Evolutionary conservation across 1,139 yeast species (phyloP), one percentile per base, ranked within the genome.

Genomic region (Scheffersomyces segobiensis): DNA sequence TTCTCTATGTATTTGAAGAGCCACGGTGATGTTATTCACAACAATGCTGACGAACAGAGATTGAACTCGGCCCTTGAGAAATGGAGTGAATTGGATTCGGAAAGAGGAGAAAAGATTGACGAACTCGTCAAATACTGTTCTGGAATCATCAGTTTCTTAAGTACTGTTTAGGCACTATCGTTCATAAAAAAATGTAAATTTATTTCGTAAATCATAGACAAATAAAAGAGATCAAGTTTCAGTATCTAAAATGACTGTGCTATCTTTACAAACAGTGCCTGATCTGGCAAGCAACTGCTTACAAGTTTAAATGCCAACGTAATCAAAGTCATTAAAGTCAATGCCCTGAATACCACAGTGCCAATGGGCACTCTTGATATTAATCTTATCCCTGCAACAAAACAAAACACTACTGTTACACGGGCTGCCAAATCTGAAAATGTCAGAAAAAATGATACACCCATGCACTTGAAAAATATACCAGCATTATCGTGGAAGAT

Each of bases 1-100:
- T 87, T 91, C 82, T 80, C 87, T 20, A 82, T 92, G 79, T 81
- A 93, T 60, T 79, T 92, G 62, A 86, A 86, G 68, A 83, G 82
- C 56, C 99, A 96, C 71, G 95, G 95, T 22, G 99, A 95, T 72
- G 87, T 91, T 6, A 75, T 93, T 39, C 85, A 87, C 63, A 79
- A 75, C 42, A 77, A 80, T 59, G 74, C 75, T 2, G 71, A 72
- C 19, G 82, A 79, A 8, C 71, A 66, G 3, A 63, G 67, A 22
- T 74, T 87, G 48, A 74, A 73, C 50, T 71, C 69, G 1, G 82
- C 85, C 0, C 72, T 92, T 54, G 75, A 75, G 17, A 64, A 67
- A 12, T 88, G 91, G 91, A 76, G 79, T 56, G 65, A 62, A 1
- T 74, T 68, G 22, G 88, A 87, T 63, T 65, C 69, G 22, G 65